phyloP scores from a whole-genome alignment of 768 basidiomycete genomes.

The Rhizopogon roseolus region DNA sequence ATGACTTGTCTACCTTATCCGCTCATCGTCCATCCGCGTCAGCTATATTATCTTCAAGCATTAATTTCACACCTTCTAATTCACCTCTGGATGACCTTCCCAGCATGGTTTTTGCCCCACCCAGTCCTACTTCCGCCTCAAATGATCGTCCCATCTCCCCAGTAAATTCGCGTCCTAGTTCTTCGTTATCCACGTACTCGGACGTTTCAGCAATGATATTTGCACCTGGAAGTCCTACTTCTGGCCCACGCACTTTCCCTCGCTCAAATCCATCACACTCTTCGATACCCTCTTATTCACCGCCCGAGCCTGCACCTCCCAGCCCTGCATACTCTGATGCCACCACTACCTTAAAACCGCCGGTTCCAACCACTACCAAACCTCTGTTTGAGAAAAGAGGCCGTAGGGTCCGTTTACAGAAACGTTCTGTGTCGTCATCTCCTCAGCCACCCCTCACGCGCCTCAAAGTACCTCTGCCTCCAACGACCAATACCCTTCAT shows the following conservation, averaged over 20 bases:
- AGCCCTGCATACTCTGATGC: constrained; percentile 3
- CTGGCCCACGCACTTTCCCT: constrained; percentile 8
- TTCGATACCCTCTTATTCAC: constrained; percentile 23
- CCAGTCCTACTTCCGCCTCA: constrained; percentile 15
- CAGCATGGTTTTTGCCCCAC: constrained; percentile 28
- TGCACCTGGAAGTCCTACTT: constrained; percentile 21
- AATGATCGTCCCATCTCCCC: constrained; percentile 5
- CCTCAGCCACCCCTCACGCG: constrained; percentile 13
- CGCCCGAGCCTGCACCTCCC: constrained; percentile 24
- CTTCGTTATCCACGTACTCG: constrained; percentile 11
- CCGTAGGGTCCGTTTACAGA: constrained; percentile 13
- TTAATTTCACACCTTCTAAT: constrained; percentile 13
- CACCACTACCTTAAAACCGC: constrained; percentile 28
- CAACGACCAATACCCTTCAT: constrained; percentile 64
- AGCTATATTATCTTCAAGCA: constrained; percentile 12
- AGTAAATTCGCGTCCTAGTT: background rate
- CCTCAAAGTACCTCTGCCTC: constrained; percentile 35
- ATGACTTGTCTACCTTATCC: background rate
- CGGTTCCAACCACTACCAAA: constrained; percentile 43
- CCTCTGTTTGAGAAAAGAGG: constrained; percentile 36
- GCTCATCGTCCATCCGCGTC: constrained; percentile 9
- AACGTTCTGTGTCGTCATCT: constrained; percentile 26
- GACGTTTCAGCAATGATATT: constrained; percentile 25
- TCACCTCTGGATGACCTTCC: constrained; percentile 20
- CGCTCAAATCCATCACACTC: constrained; percentile 19